These are phyloP conservation scores for Aspergillus sclerotialis DNA, from an alignment of 2,329 filamentous ascomycete genomes.

Conservation along the genomic window DNA sequence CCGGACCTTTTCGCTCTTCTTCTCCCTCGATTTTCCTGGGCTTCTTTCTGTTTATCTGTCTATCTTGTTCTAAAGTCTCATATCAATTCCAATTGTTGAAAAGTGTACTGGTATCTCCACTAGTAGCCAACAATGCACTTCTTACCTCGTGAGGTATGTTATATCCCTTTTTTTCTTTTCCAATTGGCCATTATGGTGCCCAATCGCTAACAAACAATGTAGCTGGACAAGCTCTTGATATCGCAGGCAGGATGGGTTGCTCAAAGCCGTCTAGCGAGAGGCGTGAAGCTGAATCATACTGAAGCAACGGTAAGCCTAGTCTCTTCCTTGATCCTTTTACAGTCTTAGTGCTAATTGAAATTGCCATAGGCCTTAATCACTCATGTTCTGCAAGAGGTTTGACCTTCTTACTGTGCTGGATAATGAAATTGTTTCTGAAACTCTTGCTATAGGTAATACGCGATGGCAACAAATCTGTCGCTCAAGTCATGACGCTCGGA, in stretches of 20 bases:
- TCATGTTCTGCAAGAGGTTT: slow-evolving; percentile 72
- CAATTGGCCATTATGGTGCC: too few species aligned
- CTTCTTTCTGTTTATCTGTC: too few species aligned
- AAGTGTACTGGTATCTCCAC: too few species aligned
- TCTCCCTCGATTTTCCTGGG: too few species aligned
- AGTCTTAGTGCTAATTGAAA: not conserved
- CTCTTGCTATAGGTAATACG: slow-evolving; percentile 60
- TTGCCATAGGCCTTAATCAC: slow-evolving; percentile 48
- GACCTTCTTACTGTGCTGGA: not conserved
- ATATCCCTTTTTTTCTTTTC: not conserved
- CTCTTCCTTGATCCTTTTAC: not conserved
- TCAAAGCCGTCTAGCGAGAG: slow-evolving; percentile 73
- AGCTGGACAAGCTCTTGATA: slow-evolving; percentile 91
- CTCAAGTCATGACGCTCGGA: slow-evolving; percentile 82
- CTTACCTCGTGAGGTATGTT: not conserved
- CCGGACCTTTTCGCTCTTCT: too few species aligned
- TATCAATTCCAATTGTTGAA: too few species aligned
- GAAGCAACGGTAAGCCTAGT: slow-evolving; percentile 60
- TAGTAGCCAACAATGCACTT: not conserved
- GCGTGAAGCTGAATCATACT: slow-evolving; percentile 75
- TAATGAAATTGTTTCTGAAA: slow-evolving; percentile 5
- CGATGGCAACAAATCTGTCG: slow-evolving; percentile 81
- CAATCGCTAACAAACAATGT: not conserved
- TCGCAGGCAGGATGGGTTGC: slow-evolving; percentile 77
- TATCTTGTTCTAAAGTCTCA: too few species aligned